Evolutionary conservation across 108 stramenopile genomes (phyloP).

Genomic region (Epithemia pelagica): DNA sequence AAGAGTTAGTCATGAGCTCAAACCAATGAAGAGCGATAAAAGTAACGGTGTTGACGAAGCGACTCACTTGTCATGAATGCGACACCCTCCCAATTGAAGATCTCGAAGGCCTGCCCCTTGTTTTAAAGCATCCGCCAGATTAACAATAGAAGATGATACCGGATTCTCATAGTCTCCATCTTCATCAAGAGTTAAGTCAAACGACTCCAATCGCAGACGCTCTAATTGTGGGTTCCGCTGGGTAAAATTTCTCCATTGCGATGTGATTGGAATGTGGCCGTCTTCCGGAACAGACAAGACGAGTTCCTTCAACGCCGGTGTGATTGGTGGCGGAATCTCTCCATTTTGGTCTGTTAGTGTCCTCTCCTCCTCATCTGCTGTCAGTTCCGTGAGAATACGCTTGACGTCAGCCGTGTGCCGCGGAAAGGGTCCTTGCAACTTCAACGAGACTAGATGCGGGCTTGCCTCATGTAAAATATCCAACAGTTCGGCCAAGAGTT

Average conservation of each 20-base stretch:
- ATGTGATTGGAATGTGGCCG: not conserved
- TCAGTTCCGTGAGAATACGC: not conserved
- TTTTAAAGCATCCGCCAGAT: not conserved
- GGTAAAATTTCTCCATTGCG: not conserved
- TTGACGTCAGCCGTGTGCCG: not conserved
- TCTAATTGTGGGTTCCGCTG: not conserved
- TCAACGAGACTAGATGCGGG: not conserved
- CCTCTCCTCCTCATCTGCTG: not conserved
- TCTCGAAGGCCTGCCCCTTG: not conserved
- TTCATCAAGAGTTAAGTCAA: not conserved
- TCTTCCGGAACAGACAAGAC: not conserved
- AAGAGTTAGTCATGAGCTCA: too few species aligned
- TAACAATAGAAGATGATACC: not conserved
- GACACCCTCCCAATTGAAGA: not conserved
- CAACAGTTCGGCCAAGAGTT: not conserved
- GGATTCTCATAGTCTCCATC: not conserved
- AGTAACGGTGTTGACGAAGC: too few species aligned
- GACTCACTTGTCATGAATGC: not conserved
- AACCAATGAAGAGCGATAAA: too few species aligned
- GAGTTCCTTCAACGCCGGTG: not conserved
- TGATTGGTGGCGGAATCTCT: not conserved
- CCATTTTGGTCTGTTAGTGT: not conserved
- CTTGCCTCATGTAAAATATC: not conserved
- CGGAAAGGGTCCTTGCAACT: not conserved
- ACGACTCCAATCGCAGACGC: not conserved